These are phyloP conservation scores for Lachancea sp. DNA, from an alignment of 805 yeast genomes.

Conservation along the genomic window DNA sequence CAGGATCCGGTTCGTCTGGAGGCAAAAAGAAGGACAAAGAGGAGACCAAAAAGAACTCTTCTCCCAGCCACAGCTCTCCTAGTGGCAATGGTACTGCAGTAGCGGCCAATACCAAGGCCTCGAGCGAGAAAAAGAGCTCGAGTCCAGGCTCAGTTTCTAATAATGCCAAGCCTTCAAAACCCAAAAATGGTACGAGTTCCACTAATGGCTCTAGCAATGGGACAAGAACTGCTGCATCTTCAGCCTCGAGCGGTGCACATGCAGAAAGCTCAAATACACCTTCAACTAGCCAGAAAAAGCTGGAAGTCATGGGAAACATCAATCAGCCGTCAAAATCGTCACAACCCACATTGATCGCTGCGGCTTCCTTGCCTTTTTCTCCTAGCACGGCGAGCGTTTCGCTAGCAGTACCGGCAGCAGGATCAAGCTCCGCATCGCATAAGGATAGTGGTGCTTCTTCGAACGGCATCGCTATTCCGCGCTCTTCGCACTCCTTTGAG, in stretches of 20 bases:
- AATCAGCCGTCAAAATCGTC: constrained; percentile 8
- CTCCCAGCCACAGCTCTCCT: constrained; percentile 12
- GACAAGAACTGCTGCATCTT: constrained; percentile 6
- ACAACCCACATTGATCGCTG: constrained; percentile 26
- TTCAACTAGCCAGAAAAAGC: constrained; percentile 6
- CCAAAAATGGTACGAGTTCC: background rate
- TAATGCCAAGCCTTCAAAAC: background rate
- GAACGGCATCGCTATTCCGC: constrained; percentile 31
- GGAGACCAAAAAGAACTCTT: constrained; percentile 22
- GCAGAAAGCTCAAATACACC: constrained; percentile 2
- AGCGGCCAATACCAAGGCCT: background rate
- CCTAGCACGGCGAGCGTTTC: constrained; percentile 13
- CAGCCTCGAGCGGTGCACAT: constrained; percentile 3
- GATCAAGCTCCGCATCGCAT: constrained; percentile 7
- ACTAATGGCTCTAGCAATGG: constrained; percentile 1
- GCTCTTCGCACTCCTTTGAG: constrained; percentile 48
- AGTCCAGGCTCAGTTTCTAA: constrained; percentile 4
- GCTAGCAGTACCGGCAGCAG: constrained; percentile 12
- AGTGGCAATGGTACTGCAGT: constrained; percentile 11
- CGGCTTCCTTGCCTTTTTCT: constrained; percentile 20
- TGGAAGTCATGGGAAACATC: constrained; percentile 8
- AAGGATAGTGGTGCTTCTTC: constrained; percentile 20
- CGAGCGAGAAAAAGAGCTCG: constrained; percentile 2
- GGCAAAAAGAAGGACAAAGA: constrained; percentile 39
- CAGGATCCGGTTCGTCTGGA: constrained; percentile 32